Percentiles rank a stretch among this genome's conserved stretches.
These are phyloP conservation scores for Cicer pinnatifidum DNA, from an alignment of 306 rosid genomes.

Conservation along the genomic window DNA sequence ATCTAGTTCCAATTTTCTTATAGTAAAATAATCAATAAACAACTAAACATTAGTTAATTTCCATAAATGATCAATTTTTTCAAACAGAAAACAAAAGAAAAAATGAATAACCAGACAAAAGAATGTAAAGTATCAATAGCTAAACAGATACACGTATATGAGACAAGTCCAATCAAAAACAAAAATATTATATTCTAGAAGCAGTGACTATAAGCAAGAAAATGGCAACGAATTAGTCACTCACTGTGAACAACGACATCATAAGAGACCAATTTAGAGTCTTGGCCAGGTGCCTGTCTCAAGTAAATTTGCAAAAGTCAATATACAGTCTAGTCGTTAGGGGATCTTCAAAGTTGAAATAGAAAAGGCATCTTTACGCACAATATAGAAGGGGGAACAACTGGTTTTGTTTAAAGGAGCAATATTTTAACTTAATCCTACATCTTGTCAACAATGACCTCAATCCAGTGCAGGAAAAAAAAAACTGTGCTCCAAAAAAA, in stretches of 20 bases:
- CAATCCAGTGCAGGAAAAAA: slow-evolving; percentile 17
- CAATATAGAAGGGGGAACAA: slow-evolving; percentile 5
- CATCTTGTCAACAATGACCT: slow-evolving; percentile 48
- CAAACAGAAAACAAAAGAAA: neutral
- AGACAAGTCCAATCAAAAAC: neutral
- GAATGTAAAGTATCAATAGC: slow-evolving; percentile 17
- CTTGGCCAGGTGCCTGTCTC: slow-evolving; percentile 67
- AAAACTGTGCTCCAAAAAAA: slow-evolving; percentile 39
- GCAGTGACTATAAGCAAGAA: slow-evolving; percentile 16
- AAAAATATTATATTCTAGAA: neutral
- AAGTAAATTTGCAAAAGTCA: slow-evolving; percentile 46
- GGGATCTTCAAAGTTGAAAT: slow-evolving; percentile 19
- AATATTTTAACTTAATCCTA: slow-evolving; percentile 11
- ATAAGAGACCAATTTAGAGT: slow-evolving; percentile 78
- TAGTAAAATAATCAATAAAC: neutral
- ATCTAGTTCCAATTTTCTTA: neutral
- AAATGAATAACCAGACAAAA: neutral
- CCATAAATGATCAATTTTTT: neutral
- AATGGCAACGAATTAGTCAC: slow-evolving; percentile 36
- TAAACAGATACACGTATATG: slow-evolving; percentile 8
- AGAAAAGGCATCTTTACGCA: neutral
- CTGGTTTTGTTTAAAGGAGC: slow-evolving; percentile 26
- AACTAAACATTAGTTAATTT: neutral
- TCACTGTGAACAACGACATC: slow-evolving; percentile 87
- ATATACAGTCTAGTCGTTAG: slow-evolving; percentile 15